These are phyloP conservation scores for Sophora flavescens DNA, from an alignment of 306 rosid species.

Conservation along the genomic window DNA sequence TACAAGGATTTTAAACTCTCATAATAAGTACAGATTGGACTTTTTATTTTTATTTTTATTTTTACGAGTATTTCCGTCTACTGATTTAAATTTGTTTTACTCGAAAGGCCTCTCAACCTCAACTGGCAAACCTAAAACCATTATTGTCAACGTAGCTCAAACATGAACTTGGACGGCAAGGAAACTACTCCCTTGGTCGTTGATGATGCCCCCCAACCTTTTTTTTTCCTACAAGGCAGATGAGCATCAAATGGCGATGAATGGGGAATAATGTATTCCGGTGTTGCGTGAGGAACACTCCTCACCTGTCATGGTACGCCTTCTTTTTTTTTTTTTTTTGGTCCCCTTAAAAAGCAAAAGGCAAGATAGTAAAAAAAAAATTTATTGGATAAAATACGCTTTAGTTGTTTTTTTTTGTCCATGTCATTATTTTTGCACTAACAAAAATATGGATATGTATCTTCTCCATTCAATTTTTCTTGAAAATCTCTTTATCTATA, in stretches of 20 bases:
- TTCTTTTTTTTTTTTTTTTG: no score
- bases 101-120: conserved; percentile 10
- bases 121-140: conserved; percentile 21
- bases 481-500: no score
- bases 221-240: conserved; percentile 39
- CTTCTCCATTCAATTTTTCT: no score
- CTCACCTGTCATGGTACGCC: not conserved
- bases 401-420: not conserved
- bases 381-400: not conserved
- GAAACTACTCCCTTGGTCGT: conserved; percentile 33
- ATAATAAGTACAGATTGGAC: not conserved
- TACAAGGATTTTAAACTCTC: conserved; percentile 8
- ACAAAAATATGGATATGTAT: not conserved
- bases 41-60: no score
- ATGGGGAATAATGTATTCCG: conserved; percentile 17
- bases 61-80: not conserved
- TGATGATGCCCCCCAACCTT: conserved; percentile 34
- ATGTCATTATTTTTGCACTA: not conserved
- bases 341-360: not conserved
- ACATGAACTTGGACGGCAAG: conserved; percentile 61
- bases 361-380: not conserved
- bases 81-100: conserved; percentile 5
- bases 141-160: conserved; percentile 19
- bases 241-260: conserved; percentile 40
- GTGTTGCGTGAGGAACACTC: conserved; percentile 43